Evolutionary conservation across 371 early-diverging fungal genomes (phyloP), one percentile per base, ranked within the genome.

Genomic region (Mucor lusitanicus): DNA sequence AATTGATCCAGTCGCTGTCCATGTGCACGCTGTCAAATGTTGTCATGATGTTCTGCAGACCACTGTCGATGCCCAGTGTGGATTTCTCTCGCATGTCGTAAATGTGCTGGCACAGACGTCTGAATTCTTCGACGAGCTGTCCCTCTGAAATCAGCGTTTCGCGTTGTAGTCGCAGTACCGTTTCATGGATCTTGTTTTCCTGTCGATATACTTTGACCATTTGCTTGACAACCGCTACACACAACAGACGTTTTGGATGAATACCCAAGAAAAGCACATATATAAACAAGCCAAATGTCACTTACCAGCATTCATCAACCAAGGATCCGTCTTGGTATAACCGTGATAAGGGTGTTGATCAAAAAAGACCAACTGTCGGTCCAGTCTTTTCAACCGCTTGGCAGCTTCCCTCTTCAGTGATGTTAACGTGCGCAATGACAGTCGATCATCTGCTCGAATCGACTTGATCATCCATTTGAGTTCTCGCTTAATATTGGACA

Each of bases 171-270:
- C 82, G 61, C n/a, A 81, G n/a, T 11, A 81, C 72, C 0, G 82
- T 77, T 58, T 81, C 82, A 30, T 81, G 79, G 39, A 81, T 71
- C 48, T 75, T 81, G 65, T 81, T 81, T 55, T 79, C 74, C 33
- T 81, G 82, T 0, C 67, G 68, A 50, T 79, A 79, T 4, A 81
- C 74, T 27, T 79, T 79, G 40, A 79, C 60, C 69, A 81, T 75
- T 59, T 81, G 77, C 27, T 75, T 69, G 11, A 77, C 69, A 2
- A 81, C 82, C 40, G 61, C 81, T 81, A 66, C 9, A 25, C 21
- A 46, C 19, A 30, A 6, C 30, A 30, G 30, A 3, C 13, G 44
- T 13, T 25, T 23, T 8, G 35, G n/a, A 39, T 15, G 21, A 15
- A 5, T 39, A 42, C 15, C n/a, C n/a, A n/a, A n/a, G n/a, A n/a